Evolutionary conservation across 1,284 basidiomycete genomes (phyloP), one percentile per base, ranked within the genome.

Genomic region (Ustilago trichophora): DNA sequence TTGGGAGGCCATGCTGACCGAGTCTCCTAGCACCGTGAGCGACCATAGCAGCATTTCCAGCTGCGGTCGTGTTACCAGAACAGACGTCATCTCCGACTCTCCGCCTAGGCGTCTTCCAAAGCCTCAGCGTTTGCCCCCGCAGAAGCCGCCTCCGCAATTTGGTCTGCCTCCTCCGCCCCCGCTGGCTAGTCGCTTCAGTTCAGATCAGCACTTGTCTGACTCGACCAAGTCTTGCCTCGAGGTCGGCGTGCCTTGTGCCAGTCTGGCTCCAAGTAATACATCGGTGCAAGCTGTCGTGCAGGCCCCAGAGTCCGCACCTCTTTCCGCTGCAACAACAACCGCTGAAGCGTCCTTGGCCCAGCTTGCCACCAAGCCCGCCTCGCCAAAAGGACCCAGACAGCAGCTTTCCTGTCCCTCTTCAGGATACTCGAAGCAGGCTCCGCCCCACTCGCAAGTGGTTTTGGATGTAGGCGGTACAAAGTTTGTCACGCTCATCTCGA

Each of bases 61-160:
- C 24, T 35, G n/a, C 4, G 37, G 26, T 21, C 16, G 19, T 10
- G 18, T 21, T 3, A 29, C 11, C 4, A 19, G 50, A 0, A 15
- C 35, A 6, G 42, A 59, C 19, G 31, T 5, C 21, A 33, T 31
- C 12, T 13, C 34, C 4, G 13, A 33, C n/a, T 35, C 48, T 15
- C 42, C 57, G 2, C 32, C 37, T 26, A 53, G 32, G 24, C 32
- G 36, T 29, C 31, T 37, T 4, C 18, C 19, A 34, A 66, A 66
- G 7, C 11, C 47, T 7, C 44, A 47, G 3, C 40, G 42, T 13
- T 18, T 68, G 21, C 65, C 65, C 7, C 65, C 65, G 15, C 65
- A 54, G n/a, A 68, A 68, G 41, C 65, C 65, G 12, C 65, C 65
- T 6, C 65, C 65, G 8, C 52, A 49, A 15, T 22, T 29, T 3